Conservation (phyloP, 345 rosid species). For the Angophora floribunda region DNA sequence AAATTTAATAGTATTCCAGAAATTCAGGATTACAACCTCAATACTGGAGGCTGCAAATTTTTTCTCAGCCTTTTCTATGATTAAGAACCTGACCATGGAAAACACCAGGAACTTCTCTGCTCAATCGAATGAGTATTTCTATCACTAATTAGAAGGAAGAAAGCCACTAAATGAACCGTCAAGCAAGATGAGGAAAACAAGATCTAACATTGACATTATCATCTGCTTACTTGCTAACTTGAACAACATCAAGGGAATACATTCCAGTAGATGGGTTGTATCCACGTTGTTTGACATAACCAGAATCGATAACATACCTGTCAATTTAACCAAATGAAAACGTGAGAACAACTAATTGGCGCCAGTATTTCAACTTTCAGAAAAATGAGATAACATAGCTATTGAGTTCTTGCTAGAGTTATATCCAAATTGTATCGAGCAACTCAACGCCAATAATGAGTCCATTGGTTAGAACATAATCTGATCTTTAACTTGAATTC, state of each 20-base stretch:
- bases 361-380: neutral
- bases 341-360: neutral
- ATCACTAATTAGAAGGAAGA: neutral
- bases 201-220: neutral
- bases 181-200: neutral
- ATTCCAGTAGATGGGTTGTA: conserved; percentile 92
- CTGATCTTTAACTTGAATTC: neutral
- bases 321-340: conserved; percentile 2
- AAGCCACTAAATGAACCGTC: neutral
- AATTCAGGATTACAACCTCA: neutral
- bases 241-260: conserved; percentile 95
- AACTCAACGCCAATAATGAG: neutral
- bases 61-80: neutral
- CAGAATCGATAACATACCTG: conserved; percentile 95
- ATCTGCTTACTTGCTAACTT: conserved; percentile 89
- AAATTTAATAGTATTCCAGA: neutral
- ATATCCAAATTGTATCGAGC: neutral
- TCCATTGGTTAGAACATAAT: neutral
- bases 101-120: neutral
- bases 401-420: neutral
- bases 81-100: neutral
- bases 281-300: conserved; percentile 92
- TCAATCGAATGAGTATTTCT: neutral
- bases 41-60: neutral
- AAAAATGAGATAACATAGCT: neutral